These are phyloP conservation scores for Lecanosticta acicola DNA, from an alignment of 2,329 filamentous ascomycete genomes.

Conservation along the genomic window DNA sequence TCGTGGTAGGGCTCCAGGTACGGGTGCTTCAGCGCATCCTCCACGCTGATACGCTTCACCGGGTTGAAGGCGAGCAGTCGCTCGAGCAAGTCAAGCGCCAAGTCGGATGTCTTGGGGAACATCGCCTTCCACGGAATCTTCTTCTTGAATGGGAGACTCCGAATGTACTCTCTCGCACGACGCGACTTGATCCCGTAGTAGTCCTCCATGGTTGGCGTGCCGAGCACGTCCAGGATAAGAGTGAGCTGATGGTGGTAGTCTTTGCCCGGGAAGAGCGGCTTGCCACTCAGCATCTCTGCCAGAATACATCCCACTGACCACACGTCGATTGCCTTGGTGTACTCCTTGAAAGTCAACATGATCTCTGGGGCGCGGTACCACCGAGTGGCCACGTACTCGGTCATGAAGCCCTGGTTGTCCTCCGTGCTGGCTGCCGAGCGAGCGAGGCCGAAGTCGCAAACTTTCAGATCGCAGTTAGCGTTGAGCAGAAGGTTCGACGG, in stretches of 20 bases:
- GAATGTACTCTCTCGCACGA: slow-evolving; percentile 94
- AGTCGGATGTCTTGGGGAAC: slow-evolving; percentile 98
- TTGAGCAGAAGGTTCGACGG: slow-evolving; percentile 95
- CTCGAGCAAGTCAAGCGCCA: slow-evolving; percentile 89
- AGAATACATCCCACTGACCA: slow-evolving; percentile 99
- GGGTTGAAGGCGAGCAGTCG: slow-evolving; percentile 97
- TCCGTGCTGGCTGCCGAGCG: slow-evolving; percentile 90
- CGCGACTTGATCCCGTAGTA: slow-evolving; percentile 99
- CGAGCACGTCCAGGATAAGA: slow-evolving; percentile 91
- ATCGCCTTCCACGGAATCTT: slow-evolving; percentile 96
- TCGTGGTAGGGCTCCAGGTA: slow-evolving; percentile 99
- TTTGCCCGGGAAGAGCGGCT: slow-evolving; percentile 96
- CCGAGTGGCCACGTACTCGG: slow-evolving; percentile 97
- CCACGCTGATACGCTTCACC: slow-evolving; percentile 95
- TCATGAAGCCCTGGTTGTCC: slow-evolving; percentile 99
- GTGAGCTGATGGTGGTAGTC: slow-evolving; percentile 99
- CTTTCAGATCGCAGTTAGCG: slow-evolving; percentile 97
- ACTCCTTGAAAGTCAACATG: slow-evolving; percentile 99
- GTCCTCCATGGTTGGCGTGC: slow-evolving; percentile 98
- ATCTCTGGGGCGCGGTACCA: slow-evolving; percentile 99
- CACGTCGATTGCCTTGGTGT: slow-evolving; percentile 98
- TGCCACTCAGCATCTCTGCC: slow-evolving; percentile 97
- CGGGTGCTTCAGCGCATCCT: slow-evolving; percentile 93
- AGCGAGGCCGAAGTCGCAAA: slow-evolving; percentile 96
- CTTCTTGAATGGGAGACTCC: slow-evolving; percentile 97